Base-by-base conservation (phyloP, 305 asterid species). In the Euphrasia arctica region DNA sequence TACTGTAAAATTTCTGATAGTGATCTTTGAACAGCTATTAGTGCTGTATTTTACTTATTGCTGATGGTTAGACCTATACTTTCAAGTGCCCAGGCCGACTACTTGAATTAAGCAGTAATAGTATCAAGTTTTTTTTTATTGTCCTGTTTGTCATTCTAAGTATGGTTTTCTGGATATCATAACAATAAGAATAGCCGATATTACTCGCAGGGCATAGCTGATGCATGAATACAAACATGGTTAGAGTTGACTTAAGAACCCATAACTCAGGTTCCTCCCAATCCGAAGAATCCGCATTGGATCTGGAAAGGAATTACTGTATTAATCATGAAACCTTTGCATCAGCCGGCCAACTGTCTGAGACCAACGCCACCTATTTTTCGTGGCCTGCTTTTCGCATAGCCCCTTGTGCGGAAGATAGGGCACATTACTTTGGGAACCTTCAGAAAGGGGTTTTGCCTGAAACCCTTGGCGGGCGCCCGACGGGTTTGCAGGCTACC, bases 391-490 rank as follows among this genome's bases (percentile, higher is more conserved):
- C 88, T 64, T 83, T 75, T 65, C 89, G 87, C 67, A 81, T 79
- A 68, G 85, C 84, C 57, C 87, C 87, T 72, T 79, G 86, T 68
- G 91, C 93, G 66, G 96, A 94, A 79, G 95, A 84, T 67, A 80
- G 99, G 67, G 92, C 88, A 15, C 74, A 72, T 76, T 90, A 93
- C 83, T 94, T 90, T 71, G 91, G 85, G 39, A 85, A 94, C 74
- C 95, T 94, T 72, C 97, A 90, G 75, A 90, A 94, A 75, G 92
- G 93, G 49, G 89, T 83, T 70, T 70, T 88, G 65, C 97, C 97
- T 31, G 99, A 90, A 88, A 78, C 83, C 56, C 70, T 77, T 42
- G 95, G 96, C 12, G 73, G 77, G 7, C 77, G 78, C 69, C 99
- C 99, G 2, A 74, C 81, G 15, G 97, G 99, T 31, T 79, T 72